Evolutionary conservation across 768 basidiomycete species (phyloP), one percentile per base, ranked within the genome.

Genomic region (Infundibulicybe gibba): DNA sequence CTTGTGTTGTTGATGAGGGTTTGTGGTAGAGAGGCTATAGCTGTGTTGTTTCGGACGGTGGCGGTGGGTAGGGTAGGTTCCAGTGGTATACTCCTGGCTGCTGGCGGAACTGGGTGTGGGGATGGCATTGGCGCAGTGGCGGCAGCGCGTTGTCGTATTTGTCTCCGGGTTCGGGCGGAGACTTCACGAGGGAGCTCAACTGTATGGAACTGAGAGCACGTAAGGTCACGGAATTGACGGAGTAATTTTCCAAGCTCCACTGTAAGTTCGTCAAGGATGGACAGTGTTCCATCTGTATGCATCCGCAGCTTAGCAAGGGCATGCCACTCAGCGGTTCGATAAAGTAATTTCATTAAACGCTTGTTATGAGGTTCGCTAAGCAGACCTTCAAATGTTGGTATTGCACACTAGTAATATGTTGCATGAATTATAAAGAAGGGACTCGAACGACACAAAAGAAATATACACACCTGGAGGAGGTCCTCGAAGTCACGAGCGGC

Each of bases 171-270:
- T 0, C 67, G 64, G 2, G 71, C 66, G 3, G 53, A 60, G 3
- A 48, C 54, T 43, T 80, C 76, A 1, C 46, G 44, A 0, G 72
- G 72, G 11, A 77, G 54, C 30, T 74, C 70, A 0, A 47, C 16
- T 0, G 69, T 71, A 1, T 57, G 15, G 40, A 56, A 69, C 0
- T 37, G 44, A 1, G 48, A 21, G 42, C 69, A 70, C 0, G 57
- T 61, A 2, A 42, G 17, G 0, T 49, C 35, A 0, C 46, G 47
- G 45, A 75, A 74, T 0, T 45, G 39, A 0, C 69, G 63, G 1
- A 71, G 38, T 2, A 47, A 35, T 1, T 47, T 31, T 0, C 70
- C 64, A 4, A 72, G 57, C 1, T 34, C 33, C 0, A 1, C 43
- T 13, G 67, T 71, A 0, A 48, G 41, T 2, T 9, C 6, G 9